phyloP scores from a whole-genome alignment of 768 basidiomycete species.

The Suillus clintonianus region DNA sequence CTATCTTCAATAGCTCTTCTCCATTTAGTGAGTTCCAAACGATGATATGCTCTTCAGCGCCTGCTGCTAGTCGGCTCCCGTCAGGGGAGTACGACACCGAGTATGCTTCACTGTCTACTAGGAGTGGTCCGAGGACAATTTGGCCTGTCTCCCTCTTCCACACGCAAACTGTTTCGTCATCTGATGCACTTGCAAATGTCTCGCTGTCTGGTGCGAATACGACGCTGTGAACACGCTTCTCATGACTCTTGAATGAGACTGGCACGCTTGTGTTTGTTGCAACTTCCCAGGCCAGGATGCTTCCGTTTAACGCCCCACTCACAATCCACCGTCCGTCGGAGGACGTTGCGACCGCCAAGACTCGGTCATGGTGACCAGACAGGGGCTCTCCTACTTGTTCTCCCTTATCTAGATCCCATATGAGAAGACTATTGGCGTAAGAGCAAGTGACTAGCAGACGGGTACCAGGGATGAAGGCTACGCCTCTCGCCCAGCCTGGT shows the following conservation, averaged over 20 bases:
- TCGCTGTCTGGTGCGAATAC: slow-evolving; percentile 13
- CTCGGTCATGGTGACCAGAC: slow-evolving; percentile 53
- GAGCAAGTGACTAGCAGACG: slow-evolving; percentile 7
- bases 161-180: neutral
- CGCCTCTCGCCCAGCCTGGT: neutral
- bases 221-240: slow-evolving; percentile 32
- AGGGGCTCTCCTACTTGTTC: slow-evolving; percentile 5
- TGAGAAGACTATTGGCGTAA: neutral
- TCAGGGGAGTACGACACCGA: slow-evolving; percentile 44
- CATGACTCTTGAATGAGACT: slow-evolving; percentile 12
- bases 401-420: slow-evolving; percentile 12
- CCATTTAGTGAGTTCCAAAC: neutral
- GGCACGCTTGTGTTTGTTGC: neutral
- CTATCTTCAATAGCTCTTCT: neutral
- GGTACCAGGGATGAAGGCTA: slow-evolving; percentile 11
- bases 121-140: slow-evolving; percentile 1
- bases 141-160: neutral
- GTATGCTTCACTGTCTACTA: neutral
- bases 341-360: slow-evolving; percentile 78
- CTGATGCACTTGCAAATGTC: slow-evolving; percentile 3
- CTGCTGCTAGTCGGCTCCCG: slow-evolving; percentile 34
- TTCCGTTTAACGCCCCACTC: slow-evolving; percentile 93
- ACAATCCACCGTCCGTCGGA: slow-evolving; percentile 96
- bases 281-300: slow-evolving; percentile 88
- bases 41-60: slow-evolving; percentile 16